Percentiles rank a stretch among this genome's conserved stretches.
These are phyloP conservation scores for Solanum hybrid DNA, from an alignment of 305 asterid species.

Conservation along the genomic window DNA sequence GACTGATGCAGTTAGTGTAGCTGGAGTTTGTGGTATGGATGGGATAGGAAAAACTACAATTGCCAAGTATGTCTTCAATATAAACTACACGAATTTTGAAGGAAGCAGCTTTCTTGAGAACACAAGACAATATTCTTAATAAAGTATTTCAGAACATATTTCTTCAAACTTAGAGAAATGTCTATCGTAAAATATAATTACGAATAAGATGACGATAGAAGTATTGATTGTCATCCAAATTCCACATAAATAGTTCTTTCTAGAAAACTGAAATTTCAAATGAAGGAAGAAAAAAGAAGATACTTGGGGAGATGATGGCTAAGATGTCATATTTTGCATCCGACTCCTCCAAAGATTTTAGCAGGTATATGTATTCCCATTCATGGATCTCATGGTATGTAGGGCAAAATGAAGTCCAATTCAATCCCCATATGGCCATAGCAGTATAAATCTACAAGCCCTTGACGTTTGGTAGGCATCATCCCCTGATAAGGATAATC, in stretches of 20 bases:
- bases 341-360: not conserved
- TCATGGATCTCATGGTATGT: not conserved
- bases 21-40: too few relatives aligned
- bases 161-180: not conserved
- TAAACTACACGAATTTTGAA: too few relatives aligned
- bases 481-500: not conserved
- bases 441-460: not conserved
- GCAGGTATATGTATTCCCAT: not conserved
- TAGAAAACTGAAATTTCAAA: not conserved
- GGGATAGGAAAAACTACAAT: too few relatives aligned
- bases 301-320: not conserved
- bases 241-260: not conserved
- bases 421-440: not conserved
- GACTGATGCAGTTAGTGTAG: too few relatives aligned
- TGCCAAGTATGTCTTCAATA: too few relatives aligned
- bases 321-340: not conserved
- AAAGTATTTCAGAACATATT: not conserved
- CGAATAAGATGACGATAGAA: not conserved
- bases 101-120: too few relatives aligned
- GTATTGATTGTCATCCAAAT: not conserved
- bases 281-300: not conserved
- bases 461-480: not conserved
- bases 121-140: not conserved
- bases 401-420: not conserved
- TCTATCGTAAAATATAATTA: not conserved